These are phyloP conservation scores for Rubia balearica DNA, from an alignment of 305 asterid genomes.

Conservation along the genomic window DNA sequence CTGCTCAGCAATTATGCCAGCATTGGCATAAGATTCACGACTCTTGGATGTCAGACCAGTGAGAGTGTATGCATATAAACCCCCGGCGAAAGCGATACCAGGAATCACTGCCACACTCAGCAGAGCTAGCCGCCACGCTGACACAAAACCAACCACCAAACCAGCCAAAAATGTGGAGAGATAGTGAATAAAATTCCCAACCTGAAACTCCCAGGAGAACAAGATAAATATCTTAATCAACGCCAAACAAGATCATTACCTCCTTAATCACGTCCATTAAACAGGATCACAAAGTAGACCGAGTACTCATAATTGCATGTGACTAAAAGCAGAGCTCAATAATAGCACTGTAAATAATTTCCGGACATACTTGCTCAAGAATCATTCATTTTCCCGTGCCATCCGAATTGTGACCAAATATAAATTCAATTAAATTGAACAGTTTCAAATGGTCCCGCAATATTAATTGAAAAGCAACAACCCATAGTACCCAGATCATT, in stretches of 20 bases:
- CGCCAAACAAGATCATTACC: background rate
- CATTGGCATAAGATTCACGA: constrained; percentile 92
- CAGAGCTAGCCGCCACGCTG: constrained; percentile 93
- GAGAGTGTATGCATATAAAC: constrained; percentile 84
- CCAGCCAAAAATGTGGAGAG: constrained; percentile 98
- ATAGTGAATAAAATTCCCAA: constrained; percentile 96
- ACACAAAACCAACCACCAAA: constrained; percentile 95
- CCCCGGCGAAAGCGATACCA: constrained; percentile 97
- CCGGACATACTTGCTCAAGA: constrained; percentile 10
- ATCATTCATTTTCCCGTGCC: constrained; percentile 7
- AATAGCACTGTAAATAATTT: constrained; percentile 5
- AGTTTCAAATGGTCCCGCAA: constrained; percentile 7
- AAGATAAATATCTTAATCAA: background rate
- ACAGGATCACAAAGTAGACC: background rate
- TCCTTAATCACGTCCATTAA: background rate
- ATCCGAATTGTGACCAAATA: background rate
- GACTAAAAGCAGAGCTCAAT: constrained; percentile 1
- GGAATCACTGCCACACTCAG: constrained; percentile 98
- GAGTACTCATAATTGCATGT: constrained; percentile 6
- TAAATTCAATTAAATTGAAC: constrained; percentile 2
- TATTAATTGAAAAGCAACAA: constrained; percentile 9
- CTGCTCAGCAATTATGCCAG: constrained; percentile 97
- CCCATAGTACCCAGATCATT: background rate
- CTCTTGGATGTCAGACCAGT: constrained; percentile 96
- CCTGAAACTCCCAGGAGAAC: constrained; percentile 36